Evolutionary conservation across 768 basidiomycete species (phyloP).

Genomic region (Tremella fuciformis): DNA sequence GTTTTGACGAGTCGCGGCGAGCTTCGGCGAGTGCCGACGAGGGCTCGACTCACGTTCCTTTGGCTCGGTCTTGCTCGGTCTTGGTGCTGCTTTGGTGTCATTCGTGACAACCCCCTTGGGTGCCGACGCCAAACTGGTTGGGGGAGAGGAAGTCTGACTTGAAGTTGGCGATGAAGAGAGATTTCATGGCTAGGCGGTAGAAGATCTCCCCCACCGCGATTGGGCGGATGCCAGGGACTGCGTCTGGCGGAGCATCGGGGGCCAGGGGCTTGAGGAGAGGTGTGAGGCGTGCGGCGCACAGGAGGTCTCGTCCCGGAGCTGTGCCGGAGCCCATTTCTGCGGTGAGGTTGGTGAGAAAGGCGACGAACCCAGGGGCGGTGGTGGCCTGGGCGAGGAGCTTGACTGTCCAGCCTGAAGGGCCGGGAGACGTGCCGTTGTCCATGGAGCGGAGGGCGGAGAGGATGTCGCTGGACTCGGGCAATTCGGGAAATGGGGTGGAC

Average conservation of each 20-base stretch:
- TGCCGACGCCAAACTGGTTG: conserved; percentile 16
- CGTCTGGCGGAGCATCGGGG: too few relatives aligned
- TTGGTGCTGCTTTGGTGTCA: too few relatives aligned
- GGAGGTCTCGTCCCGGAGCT: conserved; percentile 14
- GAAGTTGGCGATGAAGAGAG: conserved; percentile 12
- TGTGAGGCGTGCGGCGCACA: conserved; percentile 20
- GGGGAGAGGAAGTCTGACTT: background rate
- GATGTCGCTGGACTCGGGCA: too few relatives aligned
- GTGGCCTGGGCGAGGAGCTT: conserved; percentile 9
- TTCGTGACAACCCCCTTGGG: conserved; percentile 14
- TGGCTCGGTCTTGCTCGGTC: too few relatives aligned
- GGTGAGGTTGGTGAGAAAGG: background rate
- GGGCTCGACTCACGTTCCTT: too few relatives aligned
- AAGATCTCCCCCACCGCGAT: conserved; percentile 37
- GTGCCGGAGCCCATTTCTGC: conserved; percentile 2
- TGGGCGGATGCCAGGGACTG: conserved; percentile 28
- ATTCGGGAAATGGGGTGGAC: too few relatives aligned
- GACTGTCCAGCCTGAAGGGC: conserved; percentile 12
- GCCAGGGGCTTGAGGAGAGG: conserved; percentile 24
- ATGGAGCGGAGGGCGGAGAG: too few relatives aligned
- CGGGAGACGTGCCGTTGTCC: too few relatives aligned
- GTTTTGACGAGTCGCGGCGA: too few relatives aligned
- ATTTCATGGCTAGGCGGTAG: conserved; percentile 24
- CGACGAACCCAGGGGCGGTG: background rate
- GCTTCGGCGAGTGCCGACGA: too few relatives aligned